Conservation (phyloP, 495 filamentous ascomycete genomes). For the Margaritispora aquatica region DNA sequence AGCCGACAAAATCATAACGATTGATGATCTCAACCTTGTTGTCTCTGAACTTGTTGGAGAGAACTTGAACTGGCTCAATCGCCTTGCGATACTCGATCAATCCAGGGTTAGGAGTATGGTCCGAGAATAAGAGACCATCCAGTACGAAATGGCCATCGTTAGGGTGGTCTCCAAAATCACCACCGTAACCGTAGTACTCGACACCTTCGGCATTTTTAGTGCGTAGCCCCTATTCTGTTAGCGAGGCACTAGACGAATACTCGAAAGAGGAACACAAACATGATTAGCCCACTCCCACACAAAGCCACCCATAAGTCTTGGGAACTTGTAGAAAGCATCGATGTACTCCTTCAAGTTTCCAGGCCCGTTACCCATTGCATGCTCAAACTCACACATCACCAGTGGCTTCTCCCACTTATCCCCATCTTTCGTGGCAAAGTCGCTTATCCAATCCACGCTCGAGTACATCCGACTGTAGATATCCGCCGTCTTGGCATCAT, state of each 20-base stretch:
- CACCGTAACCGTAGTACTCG: conserved; percentile 62
- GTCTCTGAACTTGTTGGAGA: conserved; percentile 20
- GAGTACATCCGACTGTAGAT: conserved; percentile 65
- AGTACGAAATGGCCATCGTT: conserved; percentile 65
- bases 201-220: conserved; percentile 47
- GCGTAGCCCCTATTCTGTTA: conserved; percentile 40
- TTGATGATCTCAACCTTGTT: conserved; percentile 37
- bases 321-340: conserved; percentile 58
- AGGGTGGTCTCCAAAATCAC: conserved; percentile 65
- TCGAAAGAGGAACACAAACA: conserved; percentile 13
- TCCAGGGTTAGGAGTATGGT: conserved; percentile 54
- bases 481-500: conserved; percentile 52
- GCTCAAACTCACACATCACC: conserved; percentile 63
- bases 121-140: conserved; percentile 56
- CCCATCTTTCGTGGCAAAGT: conserved; percentile 31
- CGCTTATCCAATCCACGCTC: conserved; percentile 36
- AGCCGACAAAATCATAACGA: conserved; percentile 45
- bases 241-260: no score
- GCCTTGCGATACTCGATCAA: conserved; percentile 58
- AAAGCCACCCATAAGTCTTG: conserved; percentile 61
- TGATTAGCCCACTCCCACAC: conserved; percentile 78
- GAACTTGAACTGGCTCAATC: conserved; percentile 52
- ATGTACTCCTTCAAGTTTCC: conserved; percentile 62
- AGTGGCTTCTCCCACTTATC: conserved; percentile 45
- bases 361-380: conserved; percentile 74